Evolutionary conservation across 2,329 filamentous ascomycete genomes (phyloP), one percentile per base, ranked within the genome.

Genomic region (Aquanectria penicillioides): DNA sequence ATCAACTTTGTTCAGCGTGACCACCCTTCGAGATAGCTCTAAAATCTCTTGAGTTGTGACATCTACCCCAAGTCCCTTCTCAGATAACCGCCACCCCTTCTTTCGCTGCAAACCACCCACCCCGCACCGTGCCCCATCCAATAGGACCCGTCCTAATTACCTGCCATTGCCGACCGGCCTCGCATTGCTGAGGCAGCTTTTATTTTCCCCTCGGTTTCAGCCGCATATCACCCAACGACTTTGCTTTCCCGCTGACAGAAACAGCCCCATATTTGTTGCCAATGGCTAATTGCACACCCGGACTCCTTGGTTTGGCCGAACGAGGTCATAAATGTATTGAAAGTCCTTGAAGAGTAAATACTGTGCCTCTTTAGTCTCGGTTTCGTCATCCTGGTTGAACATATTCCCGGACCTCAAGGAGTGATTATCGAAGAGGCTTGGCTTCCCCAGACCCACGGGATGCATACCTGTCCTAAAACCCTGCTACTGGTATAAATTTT

Each of bases 41-140:
- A 26, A 29, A 69, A 64, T 61, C 49, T 61, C 52, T 63, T 58
- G 51, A 67, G 51, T 50, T 50, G 20, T 46, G 59, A 60, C 60
- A 59, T 57, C 40, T 37, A 38, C 41, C 43, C 56, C 56, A 55
- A 34, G 47, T 53, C 38, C 58, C 64, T 55, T 59, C 34, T 49
- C 25, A 46, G 22, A 43, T 54, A 57, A 50, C 20, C 18, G 43
- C 22, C 56, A 59, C 56, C 57, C 31, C 47, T 69, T 69, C 67
- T 69, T 61, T 67, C 47, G 47, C 65, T 62, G 63, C 12, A 64
- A 63, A 69, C 65, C 62, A 59, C 67, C 65, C 62, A 59, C 67
- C 67, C 57, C 61, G 33, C 61, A 37, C 40, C 53, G 18, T 48
- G 17, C 29, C 15, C 37, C 29, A 26, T 47, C 68, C 68, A 70